Evolutionary conservation across 495 filamentous ascomycete genomes (phyloP), one percentile per base, ranked within the genome.

Genomic region (Hypoxylon trugodes): DNA sequence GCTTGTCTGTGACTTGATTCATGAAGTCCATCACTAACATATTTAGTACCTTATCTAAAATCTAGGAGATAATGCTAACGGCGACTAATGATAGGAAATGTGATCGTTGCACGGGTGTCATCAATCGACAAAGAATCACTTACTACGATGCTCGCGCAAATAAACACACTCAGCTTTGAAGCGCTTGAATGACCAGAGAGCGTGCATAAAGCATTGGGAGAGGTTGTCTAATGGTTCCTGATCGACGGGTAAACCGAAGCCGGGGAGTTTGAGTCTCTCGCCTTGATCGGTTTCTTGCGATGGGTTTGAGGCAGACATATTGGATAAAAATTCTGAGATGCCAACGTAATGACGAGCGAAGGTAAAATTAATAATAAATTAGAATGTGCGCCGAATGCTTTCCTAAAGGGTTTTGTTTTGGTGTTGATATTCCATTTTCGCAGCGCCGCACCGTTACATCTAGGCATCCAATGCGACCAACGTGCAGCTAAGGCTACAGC

Each of bases 1-100:
- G 72, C 53, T 81, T 82, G 61, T 78, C 74, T 3, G 73, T 77
- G 32, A 77, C 56, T 13, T 67, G 16, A 24, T 70, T 61, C 36
- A 77, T 62, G 33, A 78, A 69, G 2, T 57, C 38, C 35, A 77
- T 65, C 74, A 79, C 46, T 49, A 49, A 9, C 13, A 28, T 30
- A 6, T 47, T 13, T 28, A 36, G 32, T 3, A 36, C 8, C n/a
- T n/a, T n/a, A n/a, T n/a, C n/a, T n/a, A n/a, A n/a, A n/a, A n/a
- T n/a, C n/a, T n/a, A n/a, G n/a, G n/a, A n/a, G n/a, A n/a, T n/a
- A n/a, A n/a, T n/a, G n/a, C n/a, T n/a, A n/a, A n/a, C n/a, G n/a
- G n/a, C n/a, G n/a, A n/a, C n/a, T n/a, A n/a, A n/a, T n/a, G n/a
- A n/a, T n/a, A n/a, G n/a, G n/a, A n/a, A n/a, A n/a, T n/a, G n/a